Conservation (phyloP, 805 yeast genomes). For the Brettanomyces anomalus region DNA sequence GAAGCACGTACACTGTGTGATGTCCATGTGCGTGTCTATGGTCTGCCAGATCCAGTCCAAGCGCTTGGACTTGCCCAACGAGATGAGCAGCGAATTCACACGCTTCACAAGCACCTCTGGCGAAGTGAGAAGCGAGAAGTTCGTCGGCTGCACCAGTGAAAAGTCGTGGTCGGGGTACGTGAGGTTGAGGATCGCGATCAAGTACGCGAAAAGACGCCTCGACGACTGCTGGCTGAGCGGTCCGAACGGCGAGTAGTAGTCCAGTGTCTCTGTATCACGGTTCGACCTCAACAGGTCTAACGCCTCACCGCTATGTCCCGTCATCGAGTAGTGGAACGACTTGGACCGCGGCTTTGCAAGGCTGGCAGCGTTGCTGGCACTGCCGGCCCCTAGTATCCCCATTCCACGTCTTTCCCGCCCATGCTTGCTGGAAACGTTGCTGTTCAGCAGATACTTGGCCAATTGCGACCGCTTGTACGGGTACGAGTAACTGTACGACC, state of each 20-base stretch:
- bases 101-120: conserved; percentile 44
- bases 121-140: conserved; percentile 51
- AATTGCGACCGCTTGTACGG: conserved; percentile 9
- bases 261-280: conserved; percentile 12
- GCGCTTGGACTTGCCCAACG: conserved; percentile 50
- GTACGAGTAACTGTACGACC: conserved; percentile 25
- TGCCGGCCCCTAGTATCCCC: neutral
- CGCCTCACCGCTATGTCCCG: neutral
- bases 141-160: conserved; percentile 72
- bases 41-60: conserved; percentile 76
- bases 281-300: conserved; percentile 13
- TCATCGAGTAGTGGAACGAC: conserved; percentile 17
- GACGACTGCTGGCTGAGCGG: conserved; percentile 81
- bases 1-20: conserved; percentile 53
- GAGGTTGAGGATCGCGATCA: conserved; percentile 83
- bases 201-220: conserved; percentile 80
- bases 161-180: conserved; percentile 96
- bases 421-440: neutral
- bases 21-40: conserved; percentile 72
- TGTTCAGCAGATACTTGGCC: neutral
- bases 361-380: conserved; percentile 8
- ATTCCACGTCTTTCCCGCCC: neutral
- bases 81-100: conserved; percentile 70
- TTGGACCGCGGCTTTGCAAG: conserved; percentile 18
- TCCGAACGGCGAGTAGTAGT: conserved; percentile 65